These are phyloP conservation scores for Staphylotrichum tortipilum DNA, from an alignment of 495 filamentous ascomycete species.

Conservation along the genomic window DNA sequence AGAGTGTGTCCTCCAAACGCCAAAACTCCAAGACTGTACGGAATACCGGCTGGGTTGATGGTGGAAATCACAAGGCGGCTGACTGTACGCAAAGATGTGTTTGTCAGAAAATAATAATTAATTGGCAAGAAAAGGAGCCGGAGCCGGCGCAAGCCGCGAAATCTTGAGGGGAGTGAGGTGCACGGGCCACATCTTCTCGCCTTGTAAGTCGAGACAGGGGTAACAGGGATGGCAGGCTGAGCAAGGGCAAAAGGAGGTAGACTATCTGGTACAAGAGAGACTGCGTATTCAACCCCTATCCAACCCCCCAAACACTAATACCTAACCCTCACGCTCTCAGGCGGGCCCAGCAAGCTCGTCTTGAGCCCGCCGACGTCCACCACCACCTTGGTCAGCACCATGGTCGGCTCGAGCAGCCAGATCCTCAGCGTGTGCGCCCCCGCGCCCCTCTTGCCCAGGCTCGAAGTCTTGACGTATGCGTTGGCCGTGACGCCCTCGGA, in stretches of 20 bases:
- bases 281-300: background rate
- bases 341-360: slow-evolving; percentile 51
- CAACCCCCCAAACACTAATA: background rate
- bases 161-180: no score
- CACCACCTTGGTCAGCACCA: slow-evolving; percentile 54
- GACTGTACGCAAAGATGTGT: no score
- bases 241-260: background rate
- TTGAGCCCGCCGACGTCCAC: slow-evolving; percentile 52
- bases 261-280: no score
- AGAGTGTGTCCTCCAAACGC: background rate
- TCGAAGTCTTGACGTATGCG: slow-evolving; percentile 44
- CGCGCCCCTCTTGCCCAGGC: slow-evolving; percentile 26
- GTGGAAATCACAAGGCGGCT: no score
- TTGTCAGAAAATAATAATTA: no score
- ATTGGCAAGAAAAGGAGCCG: no score
- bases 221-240: no score
- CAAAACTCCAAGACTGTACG: no score
- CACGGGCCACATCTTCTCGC: no score
- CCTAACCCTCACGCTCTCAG: slow-evolving; percentile 36
- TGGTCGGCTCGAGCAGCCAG: slow-evolving; percentile 45
- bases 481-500: slow-evolving; percentile 39
- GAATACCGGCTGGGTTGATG: no score
- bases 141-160: no score
- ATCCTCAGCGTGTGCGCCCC: slow-evolving; percentile 46
- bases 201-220: no score